Percentiles rank a stretch among this genome's conserved stretches.
Evolutionary conservation across 495 filamentous ascomycete species (phyloP).

Genomic region (Cudoniella acicularis): DNA sequence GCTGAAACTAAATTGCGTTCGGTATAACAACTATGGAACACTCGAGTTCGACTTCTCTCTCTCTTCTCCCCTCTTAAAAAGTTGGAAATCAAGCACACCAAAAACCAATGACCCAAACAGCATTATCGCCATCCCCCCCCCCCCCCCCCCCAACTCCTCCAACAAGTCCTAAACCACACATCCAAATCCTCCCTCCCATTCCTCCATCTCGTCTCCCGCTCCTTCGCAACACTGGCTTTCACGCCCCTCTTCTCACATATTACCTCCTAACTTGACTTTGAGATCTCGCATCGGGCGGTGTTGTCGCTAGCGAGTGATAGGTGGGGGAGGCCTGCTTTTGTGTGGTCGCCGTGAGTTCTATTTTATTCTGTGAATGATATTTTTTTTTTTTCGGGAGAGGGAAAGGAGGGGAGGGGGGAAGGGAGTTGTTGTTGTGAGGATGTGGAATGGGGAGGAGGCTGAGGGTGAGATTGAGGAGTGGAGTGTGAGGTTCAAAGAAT

Average conservation of each 20-base stretch:
- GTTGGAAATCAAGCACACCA: too few relatives aligned
- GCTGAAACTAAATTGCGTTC: too few relatives aligned
- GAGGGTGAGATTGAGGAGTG: too few relatives aligned
- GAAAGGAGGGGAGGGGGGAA: neutral
- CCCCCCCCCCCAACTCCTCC: conserved; percentile 7
- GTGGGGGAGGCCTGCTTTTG: conserved; percentile 11
- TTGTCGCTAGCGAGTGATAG: conserved; percentile 8
- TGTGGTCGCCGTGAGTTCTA: conserved; percentile 23
- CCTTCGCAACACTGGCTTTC: conserved; percentile 7
- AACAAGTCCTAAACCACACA: conserved; percentile 9
- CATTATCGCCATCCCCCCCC: too few relatives aligned
- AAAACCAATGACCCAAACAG: too few relatives aligned
- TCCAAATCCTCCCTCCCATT: conserved; percentile 6
- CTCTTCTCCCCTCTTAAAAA: too few relatives aligned
- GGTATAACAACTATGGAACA: too few relatives aligned
- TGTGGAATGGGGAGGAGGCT: too few relatives aligned
- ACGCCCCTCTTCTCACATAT: conserved; percentile 11
- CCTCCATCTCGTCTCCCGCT: conserved; percentile 1
- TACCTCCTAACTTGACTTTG: conserved; percentile 10
- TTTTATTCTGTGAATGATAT: too few relatives aligned
- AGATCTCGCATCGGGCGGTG: conserved; percentile 7
- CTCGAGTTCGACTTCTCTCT: too few relatives aligned
- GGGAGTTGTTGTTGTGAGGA: neutral
- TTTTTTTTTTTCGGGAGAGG: too few relatives aligned
- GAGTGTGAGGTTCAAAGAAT: too few relatives aligned